Evolutionary conservation across 371 early-diverging fungal genomes (phyloP), one percentile per base, ranked within the genome.

Genomic region (Massospora cicadina): DNA sequence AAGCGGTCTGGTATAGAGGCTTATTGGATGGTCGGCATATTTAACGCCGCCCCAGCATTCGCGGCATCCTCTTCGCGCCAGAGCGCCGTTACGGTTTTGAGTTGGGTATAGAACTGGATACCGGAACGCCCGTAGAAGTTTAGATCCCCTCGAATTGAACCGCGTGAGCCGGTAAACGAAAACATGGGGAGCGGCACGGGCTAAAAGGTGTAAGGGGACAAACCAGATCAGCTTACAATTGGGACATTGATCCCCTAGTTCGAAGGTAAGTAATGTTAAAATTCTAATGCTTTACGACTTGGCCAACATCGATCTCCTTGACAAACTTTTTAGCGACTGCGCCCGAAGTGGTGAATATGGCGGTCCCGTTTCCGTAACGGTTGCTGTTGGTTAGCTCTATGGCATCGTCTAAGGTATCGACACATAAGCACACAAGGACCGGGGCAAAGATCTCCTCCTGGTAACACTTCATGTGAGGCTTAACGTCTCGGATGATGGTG

Each of bases 111-210:
- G 75, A 95, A 95, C 71, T 74, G 77, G 63, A 90, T 71, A 64
- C 89, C 90, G 33, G 27, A 56, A 27, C 71, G 65, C 27, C 89
- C 89, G 72, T 95, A 97, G 70, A 97, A 97, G 86, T 97, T 94
- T 67, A 92, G 75, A 70, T 97, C 98, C 55, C 98, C 98, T 63
- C 83, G 76, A 68, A 97, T 94, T 65, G 90, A 89, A 17, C 87
- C 96, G 65, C 92, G 82, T 65, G 85, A 84, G 10, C 96, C 98
- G n/a, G 98, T 97, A 78, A 91, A 88, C 59, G 91, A 87, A 81
- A 97, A 97, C 86, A 93, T 92, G 65, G 98, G 98, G 67, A 97
- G 79, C 17, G 98, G 98, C 12, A 97, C 98, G 13, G 98, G 98
- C 63, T 63, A 63, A 23, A 5, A 21, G 23, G 12, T 28, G 25